Base-by-base conservation (phyloP, 306 rosid genomes). In the Lotus japonicus region DNA sequence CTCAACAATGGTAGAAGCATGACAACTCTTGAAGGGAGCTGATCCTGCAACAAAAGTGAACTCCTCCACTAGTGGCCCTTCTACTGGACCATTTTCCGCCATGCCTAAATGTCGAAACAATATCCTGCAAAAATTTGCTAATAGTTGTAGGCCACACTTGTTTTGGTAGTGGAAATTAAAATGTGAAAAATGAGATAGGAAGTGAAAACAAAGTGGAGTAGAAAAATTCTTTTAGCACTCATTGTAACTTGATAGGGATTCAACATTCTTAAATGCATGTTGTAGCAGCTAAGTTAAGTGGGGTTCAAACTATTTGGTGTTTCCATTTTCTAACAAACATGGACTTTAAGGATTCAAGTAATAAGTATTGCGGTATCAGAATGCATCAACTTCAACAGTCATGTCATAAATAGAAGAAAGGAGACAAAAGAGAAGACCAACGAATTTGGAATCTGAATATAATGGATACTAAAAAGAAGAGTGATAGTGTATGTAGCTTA, bases 1-100 rank as follows among this genome's bases (percentile, higher is more conserved):
- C 96, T 92, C 98, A 66, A 87, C 95, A 80, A 92, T 92, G 66
- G 98, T 89, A 64, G 96, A 92, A 78, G 96, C 96, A 83, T 92
- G 98, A 49, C 96, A 89, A 76, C 72, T 84, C 58, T 68, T 70
- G 84, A 87, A 92, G 42, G 95, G 92, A 80, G 82, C 85, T 52
- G 94, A 86, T 52, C 84, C 75, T 45, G 76, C 77, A 43, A 81
- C 53, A 80, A 79, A 92, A 28, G 96, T 92, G 69, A 82, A 82
- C 71, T 89, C 91, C 72, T 89, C 81, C 43, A 74, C 26, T 26
- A 86, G 44, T 64, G 83, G 89, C 48, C 82, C 85, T 53, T 75
- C 77, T 6, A 88, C n/a, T 39, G 72, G 49, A 68, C 43, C 49
- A 51, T 62, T 64, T 8, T 44, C 70, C 3, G 44, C 64, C 91